Percentiles rank a stretch among this genome's conserved stretches.
Evolutionary conservation across 371 early-diverging fungal species (phyloP).

Genomic region (Mucor irregularis): DNA sequence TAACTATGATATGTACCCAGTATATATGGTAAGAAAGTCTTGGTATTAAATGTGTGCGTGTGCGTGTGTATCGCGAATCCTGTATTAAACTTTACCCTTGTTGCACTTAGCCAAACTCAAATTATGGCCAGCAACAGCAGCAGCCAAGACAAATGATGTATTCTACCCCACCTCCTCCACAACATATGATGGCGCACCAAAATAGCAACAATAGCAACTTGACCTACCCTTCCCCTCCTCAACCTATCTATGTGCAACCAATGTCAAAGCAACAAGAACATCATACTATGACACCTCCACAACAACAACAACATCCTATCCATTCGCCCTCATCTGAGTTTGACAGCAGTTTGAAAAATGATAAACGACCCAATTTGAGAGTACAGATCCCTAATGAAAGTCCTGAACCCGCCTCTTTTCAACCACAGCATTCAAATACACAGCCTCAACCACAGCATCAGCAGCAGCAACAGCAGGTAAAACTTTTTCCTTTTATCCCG

Average conservation of each 20-base stretch:
- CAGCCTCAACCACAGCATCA: background rate
- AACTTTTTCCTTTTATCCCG: too few species aligned
- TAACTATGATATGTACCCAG: constrained; percentile 21
- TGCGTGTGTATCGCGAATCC: too few species aligned
- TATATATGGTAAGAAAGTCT: constrained; percentile 17
- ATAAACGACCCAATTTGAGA: constrained; percentile 45
- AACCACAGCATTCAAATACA: too few species aligned
- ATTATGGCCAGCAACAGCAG: background rate
- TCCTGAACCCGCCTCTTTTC: constrained; percentile 13
- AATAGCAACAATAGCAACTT: constrained; percentile 4
- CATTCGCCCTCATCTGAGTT: constrained; percentile 13
- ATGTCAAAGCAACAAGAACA: constrained; percentile 1
- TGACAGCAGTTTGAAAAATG: background rate
- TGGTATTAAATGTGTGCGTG: too few species aligned
- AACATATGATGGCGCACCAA: constrained; percentile 13
- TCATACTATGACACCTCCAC: background rate
- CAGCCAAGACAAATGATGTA: constrained; percentile 10
- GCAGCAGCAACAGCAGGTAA: background rate
- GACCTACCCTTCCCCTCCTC: constrained; percentile 30
- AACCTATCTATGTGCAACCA: constrained; percentile 14
- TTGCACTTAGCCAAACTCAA: constrained; percentile 12
- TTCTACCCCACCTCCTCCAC: constrained; percentile 6
- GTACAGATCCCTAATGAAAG: constrained; percentile 41
- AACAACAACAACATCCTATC: background rate
- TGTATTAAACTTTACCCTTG: too few species aligned